Evolutionary conservation across 176 grass and related monocot species (phyloP), one percentile per base, ranked within the genome.

Genomic region (Eleusine indica): DNA sequence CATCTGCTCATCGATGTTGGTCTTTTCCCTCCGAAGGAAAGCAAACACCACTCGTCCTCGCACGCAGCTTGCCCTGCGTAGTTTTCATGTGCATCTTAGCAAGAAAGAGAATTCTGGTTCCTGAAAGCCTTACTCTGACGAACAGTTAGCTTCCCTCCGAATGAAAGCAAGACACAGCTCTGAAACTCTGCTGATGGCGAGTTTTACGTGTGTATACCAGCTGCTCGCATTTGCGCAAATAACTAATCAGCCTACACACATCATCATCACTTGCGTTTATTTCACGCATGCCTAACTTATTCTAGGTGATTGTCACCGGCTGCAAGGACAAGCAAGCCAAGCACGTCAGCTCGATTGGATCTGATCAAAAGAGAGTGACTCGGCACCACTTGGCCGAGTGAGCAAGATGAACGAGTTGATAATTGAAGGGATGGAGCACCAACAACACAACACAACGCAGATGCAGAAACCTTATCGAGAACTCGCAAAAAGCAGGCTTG

Each of bases 291-390:
- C 30, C 62, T 19, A 68, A 11, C 69, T 42, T 64, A 60, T 10
- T 22, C 10, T 22, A 61, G 28, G 19, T n/a, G 17, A 66, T 28
- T 39, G 58, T 70, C 70, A 18, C 63, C 9, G 13, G 7, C 70
- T 66, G 3, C 71, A 6, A 75, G 72, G 35, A 76, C 65, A 85
- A 76, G 82, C 77, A 87, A 71, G 21, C 62, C 51, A 53, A 43
- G 17, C 72, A 16, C 46, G 35, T 16, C 71, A n/a, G 37, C 14
- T 76, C 17, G 40, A 66, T 48, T 21, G 19, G 88, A 72, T 86
- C 5, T 9, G 78, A 64, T 64, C 56, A 11, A 19, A 53, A 9
- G 73, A 82, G 56, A 66, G 66, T 86, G 83, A 86, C 78, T 85
- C 57, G 38, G 66, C 83, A 66, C 72, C 71, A 76, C 72, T 40